Percentiles rank a stretch among this genome's conserved stretches.
Conservation (phyloP, 768 basidiomycete species). For the Tulasnella sp. region DNA sequence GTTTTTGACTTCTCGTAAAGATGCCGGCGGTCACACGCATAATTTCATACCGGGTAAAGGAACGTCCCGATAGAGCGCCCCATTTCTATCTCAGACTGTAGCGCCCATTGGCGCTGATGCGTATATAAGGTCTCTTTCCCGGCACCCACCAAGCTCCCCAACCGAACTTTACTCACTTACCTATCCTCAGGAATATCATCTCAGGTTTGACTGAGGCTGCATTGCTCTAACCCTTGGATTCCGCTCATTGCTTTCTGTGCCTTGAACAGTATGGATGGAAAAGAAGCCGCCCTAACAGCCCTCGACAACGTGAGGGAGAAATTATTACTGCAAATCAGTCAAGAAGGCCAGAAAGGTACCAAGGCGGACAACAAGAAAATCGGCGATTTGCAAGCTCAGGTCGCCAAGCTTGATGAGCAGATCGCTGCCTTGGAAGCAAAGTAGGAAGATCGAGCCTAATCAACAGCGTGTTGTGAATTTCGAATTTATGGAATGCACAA, state of each 20-base stretch:
- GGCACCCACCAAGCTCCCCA: not conserved
- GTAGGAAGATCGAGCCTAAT: not conserved
- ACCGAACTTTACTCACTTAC: no score
- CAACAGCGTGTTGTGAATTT: not conserved
- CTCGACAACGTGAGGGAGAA: not conserved
- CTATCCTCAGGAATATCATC: no score
- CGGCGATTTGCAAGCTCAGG: not conserved
- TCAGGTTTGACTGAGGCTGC: no score
- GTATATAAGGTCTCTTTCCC: not conserved
- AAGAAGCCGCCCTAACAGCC: not conserved
- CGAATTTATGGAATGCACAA: not conserved
- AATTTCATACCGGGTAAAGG: not conserved
- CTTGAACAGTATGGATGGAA: not conserved
- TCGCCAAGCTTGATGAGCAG: not conserved
- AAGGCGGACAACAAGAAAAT: not conserved
- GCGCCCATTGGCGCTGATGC: constrained; percentile 39
- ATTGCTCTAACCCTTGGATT: not conserved
- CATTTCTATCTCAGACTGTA: constrained; percentile 43
- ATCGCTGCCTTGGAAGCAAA: not conserved
- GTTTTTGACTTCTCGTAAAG: not conserved
- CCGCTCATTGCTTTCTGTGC: not conserved
- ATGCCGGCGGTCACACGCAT: not conserved
- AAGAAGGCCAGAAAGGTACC: not conserved
- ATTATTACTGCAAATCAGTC: not conserved
- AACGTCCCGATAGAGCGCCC: not conserved